Evolutionary conservation across 2,329 filamentous ascomycete genomes (phyloP).

Genomic region (Paracoccidioides brasiliensis): DNA sequence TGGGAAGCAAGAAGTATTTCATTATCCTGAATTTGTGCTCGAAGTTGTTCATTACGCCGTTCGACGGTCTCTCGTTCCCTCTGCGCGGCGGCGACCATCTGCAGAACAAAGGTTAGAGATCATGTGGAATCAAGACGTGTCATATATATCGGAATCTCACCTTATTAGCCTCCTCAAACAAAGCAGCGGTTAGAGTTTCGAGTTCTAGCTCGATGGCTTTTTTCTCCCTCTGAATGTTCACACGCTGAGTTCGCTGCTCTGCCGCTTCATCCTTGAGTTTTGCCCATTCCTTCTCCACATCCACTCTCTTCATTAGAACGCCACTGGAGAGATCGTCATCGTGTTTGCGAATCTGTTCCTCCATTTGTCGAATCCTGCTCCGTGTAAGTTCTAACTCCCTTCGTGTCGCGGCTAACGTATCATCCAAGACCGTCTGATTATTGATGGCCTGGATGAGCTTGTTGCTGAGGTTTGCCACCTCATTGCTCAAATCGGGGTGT

Average conservation of each 20-base stretch:
- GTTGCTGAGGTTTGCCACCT: slow-evolving; percentile 81
- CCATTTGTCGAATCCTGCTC: slow-evolving; percentile 54
- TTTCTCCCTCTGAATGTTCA: slow-evolving; percentile 62
- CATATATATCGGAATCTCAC: slow-evolving; percentile 24
- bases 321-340: slow-evolving; percentile 58
- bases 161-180: slow-evolving; percentile 97
- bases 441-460: slow-evolving; percentile 98
- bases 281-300: slow-evolving; percentile 59
- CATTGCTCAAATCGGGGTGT: slow-evolving; percentile 52
- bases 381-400: slow-evolving; percentile 67
- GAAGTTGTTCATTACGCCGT: slow-evolving; percentile 77
- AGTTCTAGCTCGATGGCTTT: slow-evolving; percentile 84
- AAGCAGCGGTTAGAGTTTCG: slow-evolving; percentile 73
- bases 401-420: slow-evolving; percentile 67
- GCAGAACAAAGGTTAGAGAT: slow-evolving; percentile 6
- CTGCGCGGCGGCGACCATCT: slow-evolving; percentile 87
- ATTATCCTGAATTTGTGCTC: slow-evolving; percentile 71
- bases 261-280: slow-evolving; percentile 45
- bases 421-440: slow-evolving; percentile 82
- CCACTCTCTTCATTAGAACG: slow-evolving; percentile 59
- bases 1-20: slow-evolving; percentile 76
- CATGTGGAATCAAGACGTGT: background rate
- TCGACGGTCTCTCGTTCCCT: slow-evolving; percentile 69
- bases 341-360: slow-evolving; percentile 55
- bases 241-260: slow-evolving; percentile 53